Conservation (phyloP, 768 basidiomycete genomes). For the Podaxis pistillaris region DNA sequence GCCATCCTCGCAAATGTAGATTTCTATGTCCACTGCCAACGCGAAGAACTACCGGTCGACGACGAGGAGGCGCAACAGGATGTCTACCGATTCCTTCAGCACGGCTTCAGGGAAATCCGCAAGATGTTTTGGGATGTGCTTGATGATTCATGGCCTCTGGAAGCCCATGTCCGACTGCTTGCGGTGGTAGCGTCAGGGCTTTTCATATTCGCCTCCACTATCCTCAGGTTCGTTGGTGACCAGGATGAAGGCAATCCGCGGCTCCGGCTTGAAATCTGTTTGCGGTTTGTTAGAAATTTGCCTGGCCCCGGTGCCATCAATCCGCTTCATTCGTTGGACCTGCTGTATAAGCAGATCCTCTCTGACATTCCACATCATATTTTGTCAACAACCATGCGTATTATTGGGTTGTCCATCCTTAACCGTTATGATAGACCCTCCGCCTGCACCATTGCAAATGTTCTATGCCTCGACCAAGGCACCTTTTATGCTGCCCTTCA, state of each 20-base stretch:
- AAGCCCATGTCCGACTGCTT: neutral
- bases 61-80: neutral
- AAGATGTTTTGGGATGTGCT: neutral
- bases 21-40: neutral
- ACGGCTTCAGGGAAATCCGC: neutral
- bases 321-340: neutral
- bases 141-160: neutral
- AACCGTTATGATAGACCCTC: neutral
- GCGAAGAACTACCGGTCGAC: neutral
- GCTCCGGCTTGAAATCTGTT: neutral
- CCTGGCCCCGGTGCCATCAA: neutral
- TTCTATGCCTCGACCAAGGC: neutral
- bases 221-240: neutral
- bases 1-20: neutral
- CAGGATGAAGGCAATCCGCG: neutral
- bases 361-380: neutral
- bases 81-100: neutral
- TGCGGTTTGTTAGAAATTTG: neutral
- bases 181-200: neutral
- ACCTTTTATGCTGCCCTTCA: neutral
- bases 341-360: neutral
- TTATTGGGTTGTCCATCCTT: neutral
- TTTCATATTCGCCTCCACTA: neutral
- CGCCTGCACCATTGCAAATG: neutral
- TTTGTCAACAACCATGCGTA: neutral